Conservation (phyloP, 306 rosid species). For the Casuarina equisetifolia region DNA sequence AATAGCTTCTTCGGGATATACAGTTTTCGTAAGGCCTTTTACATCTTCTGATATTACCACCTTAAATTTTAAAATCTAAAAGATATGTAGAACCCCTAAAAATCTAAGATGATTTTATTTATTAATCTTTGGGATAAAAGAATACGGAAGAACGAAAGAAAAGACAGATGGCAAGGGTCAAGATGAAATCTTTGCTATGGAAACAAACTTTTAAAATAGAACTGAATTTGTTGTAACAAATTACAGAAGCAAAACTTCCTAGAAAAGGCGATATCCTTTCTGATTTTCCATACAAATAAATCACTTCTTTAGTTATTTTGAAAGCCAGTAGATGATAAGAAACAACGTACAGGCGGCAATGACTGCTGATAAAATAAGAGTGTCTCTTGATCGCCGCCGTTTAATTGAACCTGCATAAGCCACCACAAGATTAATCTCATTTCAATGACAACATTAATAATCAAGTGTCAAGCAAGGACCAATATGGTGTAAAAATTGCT, state of each 20-base stretch:
- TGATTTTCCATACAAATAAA: conserved; percentile 34
- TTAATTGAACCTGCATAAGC: conserved; percentile 71
- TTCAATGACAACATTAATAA: not conserved
- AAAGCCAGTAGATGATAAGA: conserved; percentile 94
- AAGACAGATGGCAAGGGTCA: not conserved
- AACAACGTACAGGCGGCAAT: conserved; percentile 96
- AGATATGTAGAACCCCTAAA: not conserved
- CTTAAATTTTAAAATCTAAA: not conserved
- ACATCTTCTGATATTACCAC: not conserved
- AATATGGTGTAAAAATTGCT: not conserved
- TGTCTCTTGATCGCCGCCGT: conserved; percentile 89
- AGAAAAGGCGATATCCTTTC: conserved; percentile 21
- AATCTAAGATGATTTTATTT: not conserved
- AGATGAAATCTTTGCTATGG: not conserved
- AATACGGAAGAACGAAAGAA: not conserved
- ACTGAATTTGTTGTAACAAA: conserved; percentile 27
- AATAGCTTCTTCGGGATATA: not conserved
- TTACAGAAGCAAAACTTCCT: conserved; percentile 35
- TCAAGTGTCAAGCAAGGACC: conserved; percentile 3
- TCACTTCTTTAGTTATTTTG: conserved; percentile 54
- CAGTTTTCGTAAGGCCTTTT: not conserved
- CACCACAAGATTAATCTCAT: conserved; percentile 19
- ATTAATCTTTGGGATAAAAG: not conserved
- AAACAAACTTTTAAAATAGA: conserved; percentile 18
- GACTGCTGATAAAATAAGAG: conserved; percentile 83